Evolutionary conservation across 352 stramenopile species (phyloP).

Genomic region (Sclerospora graminicola): DNA sequence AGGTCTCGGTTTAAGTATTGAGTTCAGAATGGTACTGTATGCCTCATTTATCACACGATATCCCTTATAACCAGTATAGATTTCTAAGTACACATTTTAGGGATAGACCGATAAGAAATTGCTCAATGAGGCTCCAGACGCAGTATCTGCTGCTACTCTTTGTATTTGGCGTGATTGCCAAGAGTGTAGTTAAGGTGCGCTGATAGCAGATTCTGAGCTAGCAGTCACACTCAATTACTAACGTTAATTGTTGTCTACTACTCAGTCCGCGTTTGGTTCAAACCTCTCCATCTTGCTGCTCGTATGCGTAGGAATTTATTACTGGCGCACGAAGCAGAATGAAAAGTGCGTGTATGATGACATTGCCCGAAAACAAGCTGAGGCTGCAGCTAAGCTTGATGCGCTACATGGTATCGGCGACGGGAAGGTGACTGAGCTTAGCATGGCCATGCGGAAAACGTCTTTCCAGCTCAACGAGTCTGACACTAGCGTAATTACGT

Average conservation of each 20-base stretch:
- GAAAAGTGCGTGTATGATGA: conserved; percentile 61
- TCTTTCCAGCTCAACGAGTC: conserved; percentile 52
- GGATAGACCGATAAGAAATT: too few relatives aligned
- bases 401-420: conserved; percentile 43
- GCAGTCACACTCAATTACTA: neutral
- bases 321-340: conserved; percentile 44
- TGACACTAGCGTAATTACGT: conserved; percentile 69
- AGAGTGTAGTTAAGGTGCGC: conserved; percentile 54
- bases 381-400: conserved; percentile 58
- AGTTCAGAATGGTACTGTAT: too few relatives aligned
- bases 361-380: conserved; percentile 43
- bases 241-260: conserved; percentile 1
- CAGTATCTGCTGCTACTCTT: conserved; percentile 71
- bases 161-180: conserved; percentile 46
- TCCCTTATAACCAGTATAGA: too few relatives aligned
- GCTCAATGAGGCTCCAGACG: conserved; percentile 33
- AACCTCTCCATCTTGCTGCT: conserved; percentile 60
- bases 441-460: conserved; percentile 46
- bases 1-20: too few relatives aligned
- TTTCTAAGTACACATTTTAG: too few relatives aligned
- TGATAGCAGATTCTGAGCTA: neutral
- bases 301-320: conserved; percentile 50
- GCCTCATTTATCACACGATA: too few relatives aligned
- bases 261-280: conserved; percentile 44
- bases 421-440: conserved; percentile 33